A percentile compares a stretch with the other conserved stretches of the same genome.
Evolutionary conservation across 768 basidiomycete species (phyloP).

Genomic region (Leccinum truebloodii): DNA sequence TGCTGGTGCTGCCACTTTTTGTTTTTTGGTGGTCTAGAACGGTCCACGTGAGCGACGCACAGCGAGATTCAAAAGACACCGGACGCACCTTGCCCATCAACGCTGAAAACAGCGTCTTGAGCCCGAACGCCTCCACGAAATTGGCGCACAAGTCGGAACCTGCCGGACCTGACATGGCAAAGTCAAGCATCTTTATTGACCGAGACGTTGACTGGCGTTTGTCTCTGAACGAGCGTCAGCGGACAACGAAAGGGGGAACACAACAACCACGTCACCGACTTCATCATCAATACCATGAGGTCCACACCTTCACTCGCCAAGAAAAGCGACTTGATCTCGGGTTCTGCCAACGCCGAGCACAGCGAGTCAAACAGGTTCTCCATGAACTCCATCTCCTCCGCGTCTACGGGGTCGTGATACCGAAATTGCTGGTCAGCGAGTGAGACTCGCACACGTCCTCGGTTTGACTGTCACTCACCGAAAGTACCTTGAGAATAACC

Average conservation of each 20-base stretch:
- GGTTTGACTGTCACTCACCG: slow-evolving; percentile 53
- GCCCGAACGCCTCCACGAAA: slow-evolving; percentile 84
- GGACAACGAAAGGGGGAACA: slow-evolving; percentile 1
- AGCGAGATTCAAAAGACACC: not conserved
- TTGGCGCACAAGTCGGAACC: slow-evolving; percentile 73
- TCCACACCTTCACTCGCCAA: slow-evolving; percentile 92
- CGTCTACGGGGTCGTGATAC: slow-evolving; percentile 75
- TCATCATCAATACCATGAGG: slow-evolving; percentile 98
- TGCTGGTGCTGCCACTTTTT: slow-evolving; percentile 53
- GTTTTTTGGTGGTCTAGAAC: slow-evolving; percentile 58
- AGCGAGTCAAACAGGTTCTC: slow-evolving; percentile 92
- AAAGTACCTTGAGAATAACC: slow-evolving; percentile 67
- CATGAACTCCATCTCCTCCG: slow-evolving; percentile 97
- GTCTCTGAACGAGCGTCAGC: slow-evolving; percentile 50
- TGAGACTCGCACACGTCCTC: slow-evolving; percentile 14
- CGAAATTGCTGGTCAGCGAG: slow-evolving; percentile 71
- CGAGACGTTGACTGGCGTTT: slow-evolving; percentile 79
- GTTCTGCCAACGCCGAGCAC: slow-evolving; percentile 82
- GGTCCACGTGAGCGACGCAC: slow-evolving; percentile 11
- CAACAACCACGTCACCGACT: slow-evolving; percentile 49
- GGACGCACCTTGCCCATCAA: slow-evolving; percentile 91
- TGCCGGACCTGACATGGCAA: slow-evolving; percentile 80
- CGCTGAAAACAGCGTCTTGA: slow-evolving; percentile 87
- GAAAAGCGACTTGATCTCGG: slow-evolving; percentile 78
- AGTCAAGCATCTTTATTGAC: slow-evolving; percentile 88